These are phyloP conservation scores for Daucus carota DNA, from an alignment of 129 eudicot genomes.

Conservation along the genomic window DNA sequence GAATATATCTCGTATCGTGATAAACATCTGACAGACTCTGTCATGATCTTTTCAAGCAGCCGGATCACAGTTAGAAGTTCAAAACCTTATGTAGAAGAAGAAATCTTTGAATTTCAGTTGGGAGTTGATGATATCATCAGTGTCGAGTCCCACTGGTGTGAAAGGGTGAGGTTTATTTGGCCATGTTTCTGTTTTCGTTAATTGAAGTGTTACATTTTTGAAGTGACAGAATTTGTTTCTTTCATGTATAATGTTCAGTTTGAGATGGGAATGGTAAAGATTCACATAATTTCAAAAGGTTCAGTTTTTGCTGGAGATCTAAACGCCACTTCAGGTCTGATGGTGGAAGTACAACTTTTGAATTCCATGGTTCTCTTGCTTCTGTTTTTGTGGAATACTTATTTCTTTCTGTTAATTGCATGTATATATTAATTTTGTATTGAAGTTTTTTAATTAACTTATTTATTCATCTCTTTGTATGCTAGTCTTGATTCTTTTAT, in stretches of 20 bases:
- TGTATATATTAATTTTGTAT: neutral
- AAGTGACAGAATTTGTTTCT: neutral
- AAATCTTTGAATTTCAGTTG: conserved; percentile 38
- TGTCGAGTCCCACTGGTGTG: conserved; percentile 51
- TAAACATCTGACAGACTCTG: conserved; percentile 36
- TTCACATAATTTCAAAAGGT: conserved; percentile 38
- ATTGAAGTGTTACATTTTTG: neutral
- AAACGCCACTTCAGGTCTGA: conserved; percentile 42
- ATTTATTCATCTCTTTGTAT: neutral
- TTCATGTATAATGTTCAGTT: conserved; percentile 34
- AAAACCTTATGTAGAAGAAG: conserved; percentile 23
- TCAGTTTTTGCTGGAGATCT: conserved; percentile 19
- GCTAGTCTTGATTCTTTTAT: neutral
- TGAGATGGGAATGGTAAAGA: conserved; percentile 35
- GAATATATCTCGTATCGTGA: conserved; percentile 50
- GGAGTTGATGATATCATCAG: conserved; percentile 45
- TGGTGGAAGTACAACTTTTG: neutral
- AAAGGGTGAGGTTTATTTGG: conserved; percentile 36
- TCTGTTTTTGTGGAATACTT: neutral
- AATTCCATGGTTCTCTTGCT: neutral
- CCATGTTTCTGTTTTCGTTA: neutral
- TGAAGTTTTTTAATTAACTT: neutral
- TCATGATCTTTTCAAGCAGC: conserved; percentile 39
- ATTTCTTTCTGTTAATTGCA: neutral
- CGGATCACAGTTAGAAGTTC: conserved; percentile 39